phyloP scores from a whole-genome alignment of 257 asterid genomes.

The Ilex aquifolium region DNA sequence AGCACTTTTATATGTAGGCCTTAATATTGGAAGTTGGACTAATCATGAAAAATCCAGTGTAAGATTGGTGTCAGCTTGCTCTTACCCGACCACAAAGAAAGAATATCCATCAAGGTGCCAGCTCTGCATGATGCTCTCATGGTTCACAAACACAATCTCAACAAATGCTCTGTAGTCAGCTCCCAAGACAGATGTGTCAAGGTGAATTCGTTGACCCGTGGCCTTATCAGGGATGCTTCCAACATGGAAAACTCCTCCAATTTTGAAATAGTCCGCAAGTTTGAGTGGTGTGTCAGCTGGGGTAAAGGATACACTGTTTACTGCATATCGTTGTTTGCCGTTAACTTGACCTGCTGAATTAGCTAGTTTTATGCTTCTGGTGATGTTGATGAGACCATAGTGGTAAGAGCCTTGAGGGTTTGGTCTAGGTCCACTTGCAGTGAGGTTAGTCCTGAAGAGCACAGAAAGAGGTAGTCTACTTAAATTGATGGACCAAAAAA shows the following conservation, averaged over 20 bases:
- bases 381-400: constrained; percentile 51
- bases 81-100: constrained; percentile 70
- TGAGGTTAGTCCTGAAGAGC: constrained; percentile 49
- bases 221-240: constrained; percentile 57
- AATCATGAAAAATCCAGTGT: not conserved
- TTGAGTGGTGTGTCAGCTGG: constrained; percentile 68
- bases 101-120: constrained; percentile 81
- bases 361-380: constrained; percentile 37
- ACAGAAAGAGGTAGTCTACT: not conserved
- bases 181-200: constrained; percentile 55
- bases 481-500: too few species aligned
- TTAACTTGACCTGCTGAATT: constrained; percentile 29
- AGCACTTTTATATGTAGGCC: too few species aligned
- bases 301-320: constrained; percentile 54
- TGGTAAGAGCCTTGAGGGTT: constrained; percentile 88
- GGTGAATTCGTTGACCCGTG: constrained; percentile 19
- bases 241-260: constrained; percentile 42
- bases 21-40: too few species aligned
- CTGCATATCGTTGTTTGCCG: constrained; percentile 49
- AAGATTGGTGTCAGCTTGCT: not conserved
- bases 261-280: constrained; percentile 64
- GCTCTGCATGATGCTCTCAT: constrained; percentile 37
- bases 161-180: constrained; percentile 49
- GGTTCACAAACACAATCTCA: constrained; percentile 69
- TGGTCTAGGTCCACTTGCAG: constrained; percentile 82